Evolutionary conservation across 371 early-diverging fungal species (phyloP).

Genomic region (Mortierella sp.): DNA sequence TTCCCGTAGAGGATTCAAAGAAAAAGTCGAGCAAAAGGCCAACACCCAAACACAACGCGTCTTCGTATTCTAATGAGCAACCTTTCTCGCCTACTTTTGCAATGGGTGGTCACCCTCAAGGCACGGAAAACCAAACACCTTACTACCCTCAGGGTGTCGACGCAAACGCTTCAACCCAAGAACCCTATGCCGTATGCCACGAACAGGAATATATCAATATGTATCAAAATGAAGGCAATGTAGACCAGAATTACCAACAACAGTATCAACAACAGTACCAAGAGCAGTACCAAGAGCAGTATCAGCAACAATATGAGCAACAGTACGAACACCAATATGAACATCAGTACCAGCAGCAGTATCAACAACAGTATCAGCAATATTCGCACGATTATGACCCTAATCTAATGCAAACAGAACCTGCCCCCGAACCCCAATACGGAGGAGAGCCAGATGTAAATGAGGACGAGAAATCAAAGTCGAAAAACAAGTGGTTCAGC

Average conservation of each 20-base stretch:
- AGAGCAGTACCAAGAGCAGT: background rate
- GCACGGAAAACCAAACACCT: background rate
- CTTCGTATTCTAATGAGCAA: constrained; percentile 27
- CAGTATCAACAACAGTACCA: background rate
- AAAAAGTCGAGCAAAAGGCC: constrained; percentile 22
- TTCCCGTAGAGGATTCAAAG: constrained; percentile 12
- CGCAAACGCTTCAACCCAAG: background rate
- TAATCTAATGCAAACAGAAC: constrained; percentile 12
- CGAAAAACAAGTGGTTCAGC: constrained; percentile 35
- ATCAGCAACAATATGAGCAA: background rate
- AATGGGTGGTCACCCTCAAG: constrained; percentile 10
- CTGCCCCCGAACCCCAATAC: background rate
- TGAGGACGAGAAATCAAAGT: constrained; percentile 6
- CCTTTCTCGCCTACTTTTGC: constrained; percentile 16
- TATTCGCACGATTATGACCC: constrained; percentile 22
- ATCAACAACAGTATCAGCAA: constrained; percentile 2
- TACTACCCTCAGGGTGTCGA: constrained; percentile 3
- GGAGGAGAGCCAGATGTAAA: constrained; percentile 3
- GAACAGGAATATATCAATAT: constrained; percentile 3
- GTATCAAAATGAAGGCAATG: background rate
- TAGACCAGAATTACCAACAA: constrained; percentile 6
- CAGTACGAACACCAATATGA: background rate
- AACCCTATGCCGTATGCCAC: background rate
- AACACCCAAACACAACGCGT: constrained; percentile 13
- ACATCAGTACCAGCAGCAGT: background rate